Evolutionary conservation across 2,329 filamentous ascomycete species (phyloP), one percentile per base, ranked within the genome.

Genomic region (Exophiala sp.): DNA sequence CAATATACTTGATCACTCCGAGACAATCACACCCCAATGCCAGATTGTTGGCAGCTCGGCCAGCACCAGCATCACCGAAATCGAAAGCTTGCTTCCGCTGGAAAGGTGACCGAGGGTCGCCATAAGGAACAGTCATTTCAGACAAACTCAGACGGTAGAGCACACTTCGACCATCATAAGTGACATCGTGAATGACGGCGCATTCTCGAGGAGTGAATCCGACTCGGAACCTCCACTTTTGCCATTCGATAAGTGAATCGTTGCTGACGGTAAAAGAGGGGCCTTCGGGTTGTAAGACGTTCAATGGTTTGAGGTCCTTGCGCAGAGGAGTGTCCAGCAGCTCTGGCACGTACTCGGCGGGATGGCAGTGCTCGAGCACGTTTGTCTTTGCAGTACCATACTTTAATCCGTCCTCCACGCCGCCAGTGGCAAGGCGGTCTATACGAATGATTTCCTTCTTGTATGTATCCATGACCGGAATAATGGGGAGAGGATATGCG

Each of bases 1-100:
- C 82, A 54, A 89, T 79, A 52, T 84, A 84, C 63, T 86, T 84
- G 64, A 87, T 86, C 1, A 79, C 76, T 5, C 86, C 86, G 0
- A 89, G 75, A 63, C 85, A 85, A 63, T 88, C 85, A 54, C 85
- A 88, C 11, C 85, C 85, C 2, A 87, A 74, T 10, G 77, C 74
- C 1, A 89, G 75, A 60, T 87, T 87, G 64, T 89, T 89, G 12
- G 84, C 82, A 43, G 78, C 81, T 50, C 81, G 78, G 1, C 86
- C 86, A 24, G 83, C 81, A 5, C 86, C 86, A 8, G 79, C 83
- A 53, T 88, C 84, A 7, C 86, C 86, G 56, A 89, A 81, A 62
- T 89, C 85, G 63, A 89, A 88, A 1, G 85, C 85, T 50, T 84
- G 82, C 66, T 89, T 89, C 35, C 84, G 78, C 47, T 86, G 83